Evolutionary conservation across 2,329 filamentous ascomycete species (phyloP).

Genomic region (Parascedosporium putredinis): DNA sequence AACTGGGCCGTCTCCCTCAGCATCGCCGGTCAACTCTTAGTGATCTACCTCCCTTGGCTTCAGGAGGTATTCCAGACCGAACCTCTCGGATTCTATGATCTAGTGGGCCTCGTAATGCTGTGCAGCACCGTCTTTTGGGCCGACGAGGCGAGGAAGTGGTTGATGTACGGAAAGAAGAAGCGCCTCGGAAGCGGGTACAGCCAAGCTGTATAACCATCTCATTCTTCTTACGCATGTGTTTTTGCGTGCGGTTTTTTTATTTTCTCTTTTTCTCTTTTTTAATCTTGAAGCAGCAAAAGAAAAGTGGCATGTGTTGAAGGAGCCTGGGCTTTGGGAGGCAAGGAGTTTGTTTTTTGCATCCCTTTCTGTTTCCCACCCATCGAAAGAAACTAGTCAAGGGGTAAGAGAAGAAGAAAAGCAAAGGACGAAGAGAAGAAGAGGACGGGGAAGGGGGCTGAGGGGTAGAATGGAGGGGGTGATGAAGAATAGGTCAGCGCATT

Average conservation of each 20-base stretch:
- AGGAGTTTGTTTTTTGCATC: constrained; percentile 6
- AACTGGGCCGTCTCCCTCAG: constrained; percentile 89
- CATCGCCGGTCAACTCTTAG: constrained; percentile 73
- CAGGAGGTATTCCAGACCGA: constrained; percentile 96
- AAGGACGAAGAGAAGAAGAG: neutral
- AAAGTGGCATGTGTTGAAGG: neutral
- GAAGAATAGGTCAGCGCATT: no score
- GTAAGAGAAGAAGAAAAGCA: neutral
- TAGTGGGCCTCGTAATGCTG: constrained; percentile 61
- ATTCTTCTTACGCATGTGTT: no score
- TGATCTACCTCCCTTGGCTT: constrained; percentile 90
- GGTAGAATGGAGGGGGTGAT: no score
- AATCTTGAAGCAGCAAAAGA: no score
- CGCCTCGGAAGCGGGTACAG: constrained; percentile 53
- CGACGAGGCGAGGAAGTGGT: constrained; percentile 82
- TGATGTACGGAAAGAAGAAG: constrained; percentile 44
- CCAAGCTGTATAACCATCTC: constrained; percentile 10
- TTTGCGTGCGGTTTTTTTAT: no score
- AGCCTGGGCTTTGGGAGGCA: neutral
- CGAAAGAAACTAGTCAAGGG: no score
- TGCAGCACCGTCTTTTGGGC: constrained; percentile 92
- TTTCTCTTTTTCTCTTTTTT: no score
- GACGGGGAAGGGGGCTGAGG: no score
- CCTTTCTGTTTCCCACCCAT: neutral
- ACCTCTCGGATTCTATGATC: constrained; percentile 61